Evolutionary conservation across 371 early-diverging fungal genomes (phyloP).

Genomic region (Mortierella sp.): DNA sequence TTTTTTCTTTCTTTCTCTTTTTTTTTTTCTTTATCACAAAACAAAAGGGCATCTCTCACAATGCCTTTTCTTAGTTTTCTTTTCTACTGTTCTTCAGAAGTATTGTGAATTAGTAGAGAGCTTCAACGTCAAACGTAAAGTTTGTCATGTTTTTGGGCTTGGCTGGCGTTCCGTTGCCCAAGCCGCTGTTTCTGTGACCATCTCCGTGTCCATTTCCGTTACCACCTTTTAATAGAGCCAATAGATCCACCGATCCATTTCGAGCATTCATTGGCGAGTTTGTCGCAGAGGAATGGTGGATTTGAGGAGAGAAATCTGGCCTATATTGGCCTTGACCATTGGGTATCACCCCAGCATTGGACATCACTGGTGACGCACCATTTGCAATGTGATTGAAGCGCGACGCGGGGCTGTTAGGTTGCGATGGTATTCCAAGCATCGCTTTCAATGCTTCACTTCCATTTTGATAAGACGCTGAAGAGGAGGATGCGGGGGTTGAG

Average conservation of each 20-base stretch:
- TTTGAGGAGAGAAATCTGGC: constrained; percentile 23
- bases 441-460: constrained; percentile 47
- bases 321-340: constrained; percentile 9
- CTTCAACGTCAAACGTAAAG: constrained; percentile 50
- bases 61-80: neutral
- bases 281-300: constrained; percentile 20
- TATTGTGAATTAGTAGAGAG: constrained; percentile 21
- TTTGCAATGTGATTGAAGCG: constrained; percentile 6
- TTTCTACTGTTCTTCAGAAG: neutral
- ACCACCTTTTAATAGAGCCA: constrained; percentile 44
- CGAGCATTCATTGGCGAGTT: constrained; percentile 12
- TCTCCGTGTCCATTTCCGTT: constrained; percentile 8
- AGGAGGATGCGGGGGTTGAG: constrained; percentile 21
- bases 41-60: neutral
- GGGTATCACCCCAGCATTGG: constrained; percentile 3
- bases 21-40: neutral
- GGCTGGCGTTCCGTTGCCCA: constrained; percentile 3
- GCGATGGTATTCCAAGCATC: constrained; percentile 40
- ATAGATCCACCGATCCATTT: constrained; percentile 41
- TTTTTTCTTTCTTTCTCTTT: neutral
- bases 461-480: constrained; percentile 23
- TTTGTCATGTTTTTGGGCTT: constrained; percentile 43
- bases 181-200: neutral
- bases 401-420: constrained; percentile 18
- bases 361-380: constrained; percentile 4